Evolutionary conservation across 176 grass and related monocot genomes (phyloP).

Genomic region (Metroxylon sagu): DNA sequence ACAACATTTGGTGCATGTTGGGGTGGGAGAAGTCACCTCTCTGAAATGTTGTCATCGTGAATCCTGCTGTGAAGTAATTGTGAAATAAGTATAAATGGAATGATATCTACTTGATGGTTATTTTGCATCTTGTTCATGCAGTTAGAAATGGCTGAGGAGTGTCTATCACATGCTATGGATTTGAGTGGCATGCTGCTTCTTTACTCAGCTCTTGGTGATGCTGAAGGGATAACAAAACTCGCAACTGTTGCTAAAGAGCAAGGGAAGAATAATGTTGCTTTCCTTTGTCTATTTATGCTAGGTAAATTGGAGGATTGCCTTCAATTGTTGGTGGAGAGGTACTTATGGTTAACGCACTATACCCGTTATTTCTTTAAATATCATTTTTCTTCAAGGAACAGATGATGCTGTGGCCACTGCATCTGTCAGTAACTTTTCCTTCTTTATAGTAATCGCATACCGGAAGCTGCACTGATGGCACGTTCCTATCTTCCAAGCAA

Average conservation of each 20-base stretch:
- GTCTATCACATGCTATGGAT: constrained; percentile 75
- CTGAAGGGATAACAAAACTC: constrained; percentile 67
- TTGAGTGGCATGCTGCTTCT: constrained; percentile 87
- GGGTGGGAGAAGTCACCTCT: no score
- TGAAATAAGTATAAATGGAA: no score
- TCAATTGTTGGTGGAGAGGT: constrained; percentile 90
- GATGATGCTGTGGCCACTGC: neutral
- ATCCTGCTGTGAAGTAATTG: no score
- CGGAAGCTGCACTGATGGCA: constrained; percentile 90
- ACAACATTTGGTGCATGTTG: no score
- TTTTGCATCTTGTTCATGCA: constrained; percentile 36
- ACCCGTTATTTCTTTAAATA: constrained; percentile 11
- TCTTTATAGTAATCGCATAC: constrained; percentile 71
- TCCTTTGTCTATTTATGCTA: constrained; percentile 87
- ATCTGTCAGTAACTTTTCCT: constrained; percentile 2
- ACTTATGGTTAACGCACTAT: neutral
- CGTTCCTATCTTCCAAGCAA: constrained; percentile 96
- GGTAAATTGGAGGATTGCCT: constrained; percentile 91
- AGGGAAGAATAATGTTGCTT: constrained; percentile 96
- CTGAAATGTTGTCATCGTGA: no score
- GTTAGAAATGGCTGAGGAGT: constrained; percentile 85
- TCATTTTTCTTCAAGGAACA: neutral
- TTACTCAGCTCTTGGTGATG: constrained; percentile 90
- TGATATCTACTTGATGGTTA: no score
- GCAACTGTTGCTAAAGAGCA: constrained; percentile 72